Percentiles rank a stretch among this genome's conserved stretches.
These are phyloP conservation scores for Capillidium rhysosporum DNA, from an alignment of 371 early-diverging fungal genomes.

Conservation along the genomic window DNA sequence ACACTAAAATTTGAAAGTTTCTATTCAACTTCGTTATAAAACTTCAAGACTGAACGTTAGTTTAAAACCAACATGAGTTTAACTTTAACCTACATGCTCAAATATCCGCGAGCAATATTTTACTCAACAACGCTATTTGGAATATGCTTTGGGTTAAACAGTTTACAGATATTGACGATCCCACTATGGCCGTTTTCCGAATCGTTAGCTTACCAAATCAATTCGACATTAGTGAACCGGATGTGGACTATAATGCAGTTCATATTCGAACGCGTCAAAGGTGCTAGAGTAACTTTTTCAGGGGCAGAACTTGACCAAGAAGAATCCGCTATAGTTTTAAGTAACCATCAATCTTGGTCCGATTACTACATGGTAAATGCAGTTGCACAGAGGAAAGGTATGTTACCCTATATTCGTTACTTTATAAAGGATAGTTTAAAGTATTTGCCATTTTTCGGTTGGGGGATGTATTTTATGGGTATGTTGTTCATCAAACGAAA, in stretches of 20 bases:
- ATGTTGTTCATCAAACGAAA: conserved; percentile 44
- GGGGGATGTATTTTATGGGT: conserved; percentile 44
- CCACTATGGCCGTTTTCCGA: conserved; percentile 28
- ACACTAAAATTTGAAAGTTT: too few relatives aligned
- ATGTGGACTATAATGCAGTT: conserved; percentile 47
- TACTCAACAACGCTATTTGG: neutral
- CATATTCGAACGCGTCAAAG: conserved; percentile 24
- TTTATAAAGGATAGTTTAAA: conserved; percentile 54
- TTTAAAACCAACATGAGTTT: too few relatives aligned
- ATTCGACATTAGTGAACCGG: conserved; percentile 27
- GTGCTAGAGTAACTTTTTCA: conserved; percentile 38
- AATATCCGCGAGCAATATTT: neutral
- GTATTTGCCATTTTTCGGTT: conserved; percentile 40
- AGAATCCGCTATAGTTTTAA: conserved; percentile 37
- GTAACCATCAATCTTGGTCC: conserved; percentile 38
- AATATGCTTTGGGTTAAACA: conserved; percentile 15
- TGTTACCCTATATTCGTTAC: conserved; percentile 49
- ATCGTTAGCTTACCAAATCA: conserved; percentile 26
- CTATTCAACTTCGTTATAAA: too few relatives aligned
- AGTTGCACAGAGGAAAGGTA: conserved; percentile 31
- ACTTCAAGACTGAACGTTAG: too few relatives aligned
- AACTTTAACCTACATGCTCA: too few relatives aligned
- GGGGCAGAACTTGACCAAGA: conserved; percentile 27
- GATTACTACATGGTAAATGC: conserved; percentile 44
- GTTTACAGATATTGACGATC: conserved; percentile 30